A percentile compares a stretch with the other conserved stretches of the same genome.
These are phyloP conservation scores for Phytopythium ostracodes DNA, from an alignment of 352 stramenopile species.

Conservation along the genomic window DNA sequence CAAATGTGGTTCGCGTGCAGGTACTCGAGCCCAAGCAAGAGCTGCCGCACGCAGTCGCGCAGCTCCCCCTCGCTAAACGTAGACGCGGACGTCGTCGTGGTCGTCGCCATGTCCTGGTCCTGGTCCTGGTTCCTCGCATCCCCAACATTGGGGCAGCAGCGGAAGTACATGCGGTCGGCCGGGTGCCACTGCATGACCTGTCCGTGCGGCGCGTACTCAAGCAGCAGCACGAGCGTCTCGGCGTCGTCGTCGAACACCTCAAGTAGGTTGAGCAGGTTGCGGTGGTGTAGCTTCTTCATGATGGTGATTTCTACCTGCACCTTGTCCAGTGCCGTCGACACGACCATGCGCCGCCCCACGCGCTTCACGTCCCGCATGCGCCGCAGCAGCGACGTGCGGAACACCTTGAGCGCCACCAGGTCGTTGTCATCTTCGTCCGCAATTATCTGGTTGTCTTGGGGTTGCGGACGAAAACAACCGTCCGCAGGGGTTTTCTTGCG, in stretches of 20 bases:
- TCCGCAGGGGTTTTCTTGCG: constrained; percentile 30
- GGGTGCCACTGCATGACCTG: constrained; percentile 87
- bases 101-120: constrained; percentile 14
- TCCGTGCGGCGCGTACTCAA: constrained; percentile 77
- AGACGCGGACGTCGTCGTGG: background rate
- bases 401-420: constrained; percentile 80
- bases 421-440: constrained; percentile 25
- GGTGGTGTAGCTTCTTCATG: constrained; percentile 86
- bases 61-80: constrained; percentile 54
- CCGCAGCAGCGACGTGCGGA: constrained; percentile 82
- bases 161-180: constrained; percentile 48
- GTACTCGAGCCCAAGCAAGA: constrained; percentile 78
- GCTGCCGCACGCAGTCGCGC: constrained; percentile 59
- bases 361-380: constrained; percentile 86
- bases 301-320: constrained; percentile 87
- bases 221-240: constrained; percentile 80
- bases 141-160: background rate
- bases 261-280: constrained; percentile 73
- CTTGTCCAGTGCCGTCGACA: constrained; percentile 84
- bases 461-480: constrained; percentile 7
- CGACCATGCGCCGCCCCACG: constrained; percentile 75
- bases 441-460: background rate
- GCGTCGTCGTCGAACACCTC: constrained; percentile 83
- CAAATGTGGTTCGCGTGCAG: constrained; percentile 86
- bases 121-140: constrained; percentile 7